phyloP scores from a whole-genome alignment of 1,284 basidiomycete species.

The Ganoderma resinaceum region DNA sequence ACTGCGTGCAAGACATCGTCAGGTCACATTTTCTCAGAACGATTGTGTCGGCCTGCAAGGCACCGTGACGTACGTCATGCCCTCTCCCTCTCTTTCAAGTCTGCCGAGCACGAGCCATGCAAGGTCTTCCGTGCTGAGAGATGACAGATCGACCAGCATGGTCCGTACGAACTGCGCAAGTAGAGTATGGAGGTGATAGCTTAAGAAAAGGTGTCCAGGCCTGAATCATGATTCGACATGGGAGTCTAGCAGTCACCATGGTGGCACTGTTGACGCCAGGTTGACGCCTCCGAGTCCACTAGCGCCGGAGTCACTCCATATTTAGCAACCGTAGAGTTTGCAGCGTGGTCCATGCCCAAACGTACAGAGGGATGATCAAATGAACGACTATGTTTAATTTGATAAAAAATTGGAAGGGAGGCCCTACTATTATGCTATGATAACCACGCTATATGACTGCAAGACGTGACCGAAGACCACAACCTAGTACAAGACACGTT shows the following conservation, averaged over 20 bases:
- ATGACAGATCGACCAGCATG: conserved; percentile 1
- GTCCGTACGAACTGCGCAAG: not conserved
- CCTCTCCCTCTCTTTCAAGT: not conserved
- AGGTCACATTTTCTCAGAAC: not conserved
- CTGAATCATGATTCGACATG: not conserved
- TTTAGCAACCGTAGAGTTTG: not conserved
- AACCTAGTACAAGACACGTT: not conserved
- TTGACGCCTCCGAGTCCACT: too few species aligned
- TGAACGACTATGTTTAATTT: too few species aligned
- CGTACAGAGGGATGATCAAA: too few species aligned
- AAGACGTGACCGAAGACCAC: not conserved
- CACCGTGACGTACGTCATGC: conserved; percentile 1
- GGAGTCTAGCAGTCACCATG: too few species aligned
- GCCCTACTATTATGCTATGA: too few species aligned
- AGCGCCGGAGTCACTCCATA: not conserved
- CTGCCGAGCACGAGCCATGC: not conserved
- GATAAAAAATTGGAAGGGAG: too few species aligned
- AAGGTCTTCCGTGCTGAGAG: not conserved
- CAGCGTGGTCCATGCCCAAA: not conserved
- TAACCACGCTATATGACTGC: not conserved
- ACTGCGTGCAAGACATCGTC: not conserved
- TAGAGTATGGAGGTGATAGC: not conserved
- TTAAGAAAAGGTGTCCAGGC: not conserved
- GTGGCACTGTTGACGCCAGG: too few species aligned
- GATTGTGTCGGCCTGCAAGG: not conserved